Base-by-base conservation (phyloP, 1,139 yeast species). In the Kluyveromyces sp. region DNA sequence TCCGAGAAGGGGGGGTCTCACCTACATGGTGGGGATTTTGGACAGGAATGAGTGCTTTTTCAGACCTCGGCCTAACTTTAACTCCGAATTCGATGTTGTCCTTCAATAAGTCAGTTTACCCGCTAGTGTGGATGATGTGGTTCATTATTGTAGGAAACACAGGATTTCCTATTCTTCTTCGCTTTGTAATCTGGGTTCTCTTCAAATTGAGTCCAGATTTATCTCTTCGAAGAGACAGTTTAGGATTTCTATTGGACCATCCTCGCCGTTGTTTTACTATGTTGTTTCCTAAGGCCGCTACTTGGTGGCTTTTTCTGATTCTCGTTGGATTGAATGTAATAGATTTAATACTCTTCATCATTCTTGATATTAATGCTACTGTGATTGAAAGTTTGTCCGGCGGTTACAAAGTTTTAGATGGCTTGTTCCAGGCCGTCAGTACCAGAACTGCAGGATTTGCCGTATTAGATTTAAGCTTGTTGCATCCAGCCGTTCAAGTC, bases 251-350 rank as follows among this genome's bases (percentile, higher is more conserved):
- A 45, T 70, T 92, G 40, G 97, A 89, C 54, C 98, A 92, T 60
- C 99, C 99, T 1, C 80, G 99, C 57, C 83, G 99, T 57, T 92
- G 98, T 61, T 92, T 92, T 60, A 89, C 97, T 1, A 68, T 92
- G 48, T 68, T 94, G 43, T 92, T 92, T 58, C 98, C 98, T 0
- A 75, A 92, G 2, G 79, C 82, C 1, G 95, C 97, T 2, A 92
- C 98, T 0, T 88, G 96, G 95, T 87, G 96, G 96, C 71, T 92
- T 39, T 72, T 87, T 45, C 72, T 78, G 44, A 83, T 88, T 20
- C 70, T 92, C 48, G 73, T 89, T 11, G 73, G 73, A 0, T 66
- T 92, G 52, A 89, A 92, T 59, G 76, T 73, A 1, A 74, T 83
- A 15, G 99, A 92, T 66, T 71, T 88, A 68, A 65, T 89, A 13